Conservation (phyloP, 23 red algal species). For the Pyropia haitanensis region DNA sequence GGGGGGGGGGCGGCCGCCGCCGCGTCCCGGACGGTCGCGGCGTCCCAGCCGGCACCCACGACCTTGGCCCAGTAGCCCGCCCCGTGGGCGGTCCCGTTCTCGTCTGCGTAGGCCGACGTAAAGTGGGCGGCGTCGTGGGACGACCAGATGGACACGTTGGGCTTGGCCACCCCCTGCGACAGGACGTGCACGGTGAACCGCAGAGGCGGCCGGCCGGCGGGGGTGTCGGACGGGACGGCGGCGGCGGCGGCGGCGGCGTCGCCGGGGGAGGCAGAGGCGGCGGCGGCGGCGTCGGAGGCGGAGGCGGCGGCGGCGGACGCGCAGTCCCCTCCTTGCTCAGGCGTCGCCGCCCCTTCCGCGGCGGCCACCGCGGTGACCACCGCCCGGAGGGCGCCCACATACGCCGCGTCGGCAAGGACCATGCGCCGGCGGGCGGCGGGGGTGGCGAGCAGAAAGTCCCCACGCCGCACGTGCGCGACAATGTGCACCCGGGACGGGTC, state of each 20-base stretch:
- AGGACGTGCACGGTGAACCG: conserved; percentile 21
- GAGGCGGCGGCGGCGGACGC: too few species aligned
- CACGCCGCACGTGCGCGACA: conserved; percentile 26
- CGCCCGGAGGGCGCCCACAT: conserved; percentile 14
- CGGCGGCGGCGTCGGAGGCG: too few species aligned
- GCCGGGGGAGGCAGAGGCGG: too few species aligned
- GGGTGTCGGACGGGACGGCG: too few species aligned
- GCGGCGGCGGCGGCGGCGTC: too few species aligned
- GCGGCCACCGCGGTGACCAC: conserved; percentile 18
- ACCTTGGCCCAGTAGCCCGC: conserved; percentile 7
- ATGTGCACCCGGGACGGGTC: conserved; percentile 7
- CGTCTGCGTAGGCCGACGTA: conserved; percentile 13
- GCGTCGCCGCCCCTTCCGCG: not conserved
- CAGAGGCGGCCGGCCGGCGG: not conserved
- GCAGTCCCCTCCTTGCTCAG: too few species aligned
- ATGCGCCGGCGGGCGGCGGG: not conserved
- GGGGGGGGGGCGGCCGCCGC: not conserved
- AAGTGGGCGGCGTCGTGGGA: conserved; percentile 15
- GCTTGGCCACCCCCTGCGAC: conserved; percentile 17
- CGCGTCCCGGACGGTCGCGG: not conserved
- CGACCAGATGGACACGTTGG: conserved; percentile 10
- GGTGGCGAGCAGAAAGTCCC: conserved; percentile 26
- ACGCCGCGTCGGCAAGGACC: conserved; percentile 13
- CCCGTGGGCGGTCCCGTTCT: conserved; percentile 1
- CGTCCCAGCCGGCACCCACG: not conserved